Percentiles rank a stretch among this genome's conserved stretches.
Conservation (phyloP, 2,329 filamentous ascomycete genomes). For the Thermoascus crustaceus region DNA sequence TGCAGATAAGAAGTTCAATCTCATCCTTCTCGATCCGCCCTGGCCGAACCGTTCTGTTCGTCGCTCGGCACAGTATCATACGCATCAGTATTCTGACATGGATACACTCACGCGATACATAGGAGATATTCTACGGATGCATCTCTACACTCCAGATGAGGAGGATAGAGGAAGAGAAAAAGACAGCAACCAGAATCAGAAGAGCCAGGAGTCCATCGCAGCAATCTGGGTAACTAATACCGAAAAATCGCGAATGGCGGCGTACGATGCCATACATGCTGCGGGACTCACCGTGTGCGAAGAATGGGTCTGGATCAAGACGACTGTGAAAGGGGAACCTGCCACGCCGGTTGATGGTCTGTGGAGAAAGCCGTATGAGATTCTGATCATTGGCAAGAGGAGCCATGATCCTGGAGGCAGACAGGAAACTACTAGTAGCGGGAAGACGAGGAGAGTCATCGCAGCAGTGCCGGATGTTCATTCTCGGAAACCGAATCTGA, state of each 20-base stretch:
- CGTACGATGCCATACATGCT: slow-evolving; percentile 34
- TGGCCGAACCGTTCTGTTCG: slow-evolving; percentile 56
- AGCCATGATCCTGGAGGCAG: slow-evolving; percentile 12
- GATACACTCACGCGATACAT: slow-evolving; percentile 26
- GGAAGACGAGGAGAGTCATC: slow-evolving; percentile 43
- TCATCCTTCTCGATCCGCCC: slow-evolving; percentile 55
- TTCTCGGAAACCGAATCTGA: slow-evolving; percentile 57
- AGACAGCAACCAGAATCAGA: slow-evolving; percentile 15
- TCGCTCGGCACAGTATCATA: slow-evolving; percentile 42
- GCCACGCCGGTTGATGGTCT: slow-evolving; percentile 44
- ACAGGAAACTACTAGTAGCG: slow-evolving; percentile 5
- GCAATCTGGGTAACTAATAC: slow-evolving; percentile 58
- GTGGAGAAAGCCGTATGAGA: slow-evolving; percentile 56
- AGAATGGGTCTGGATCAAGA: slow-evolving; percentile 60
- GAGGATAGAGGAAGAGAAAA: slow-evolving; percentile 7
- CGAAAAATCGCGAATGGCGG: slow-evolving; percentile 39
- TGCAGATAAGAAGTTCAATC: slow-evolving; percentile 40
- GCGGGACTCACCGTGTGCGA: slow-evolving; percentile 46
- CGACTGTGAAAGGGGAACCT: slow-evolving; percentile 45
- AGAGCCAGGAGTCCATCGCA: slow-evolving; percentile 29
- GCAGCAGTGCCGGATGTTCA: slow-evolving; percentile 55
- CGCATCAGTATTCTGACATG: slow-evolving; percentile 22
- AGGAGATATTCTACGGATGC: slow-evolving; percentile 36
- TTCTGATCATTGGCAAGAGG: slow-evolving; percentile 42
- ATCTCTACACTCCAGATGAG: slow-evolving; percentile 29